phyloP scores from a whole-genome alignment of 73 alveolate genomes.

The Paramecium pentaurelia region DNA sequence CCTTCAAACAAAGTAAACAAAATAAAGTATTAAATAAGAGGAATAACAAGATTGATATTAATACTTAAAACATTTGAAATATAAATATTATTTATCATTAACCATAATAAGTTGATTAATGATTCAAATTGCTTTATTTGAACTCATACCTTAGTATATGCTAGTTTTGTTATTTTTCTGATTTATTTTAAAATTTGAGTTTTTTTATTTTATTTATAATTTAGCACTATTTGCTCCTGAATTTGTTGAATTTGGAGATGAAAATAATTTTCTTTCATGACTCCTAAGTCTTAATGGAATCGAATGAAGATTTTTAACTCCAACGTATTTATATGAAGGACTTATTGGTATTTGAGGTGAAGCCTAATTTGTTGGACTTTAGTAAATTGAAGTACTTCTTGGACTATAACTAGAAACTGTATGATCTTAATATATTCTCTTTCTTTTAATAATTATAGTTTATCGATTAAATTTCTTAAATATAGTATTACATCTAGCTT shows the following conservation, averaged over 20 bases:
- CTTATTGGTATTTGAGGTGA: neutral
- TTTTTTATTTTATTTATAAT: neutral
- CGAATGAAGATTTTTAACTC: neutral
- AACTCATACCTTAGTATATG: neutral
- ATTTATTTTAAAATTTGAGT: neutral
- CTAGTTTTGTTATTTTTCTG: neutral
- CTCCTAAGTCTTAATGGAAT: neutral
- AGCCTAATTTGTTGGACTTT: neutral
- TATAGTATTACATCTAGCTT: neutral
- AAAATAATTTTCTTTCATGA: neutral
- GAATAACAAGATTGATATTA: neutral
- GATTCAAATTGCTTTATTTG: neutral
- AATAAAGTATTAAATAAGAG: neutral
- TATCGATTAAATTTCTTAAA: neutral
- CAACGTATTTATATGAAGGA: neutral
- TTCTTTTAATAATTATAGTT: neutral
- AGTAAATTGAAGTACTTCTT: neutral
- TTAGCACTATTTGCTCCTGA: neutral
- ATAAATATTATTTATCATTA: neutral
- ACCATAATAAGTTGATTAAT: neutral
- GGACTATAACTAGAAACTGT: constrained; percentile 8
- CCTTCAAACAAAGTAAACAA: neutral
- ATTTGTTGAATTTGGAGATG: neutral
- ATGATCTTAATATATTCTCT: neutral
- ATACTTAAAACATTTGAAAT: neutral